Conservation (phyloP, 371 early-diverging fungal species). For the Apophysomyces variabilis region DNA sequence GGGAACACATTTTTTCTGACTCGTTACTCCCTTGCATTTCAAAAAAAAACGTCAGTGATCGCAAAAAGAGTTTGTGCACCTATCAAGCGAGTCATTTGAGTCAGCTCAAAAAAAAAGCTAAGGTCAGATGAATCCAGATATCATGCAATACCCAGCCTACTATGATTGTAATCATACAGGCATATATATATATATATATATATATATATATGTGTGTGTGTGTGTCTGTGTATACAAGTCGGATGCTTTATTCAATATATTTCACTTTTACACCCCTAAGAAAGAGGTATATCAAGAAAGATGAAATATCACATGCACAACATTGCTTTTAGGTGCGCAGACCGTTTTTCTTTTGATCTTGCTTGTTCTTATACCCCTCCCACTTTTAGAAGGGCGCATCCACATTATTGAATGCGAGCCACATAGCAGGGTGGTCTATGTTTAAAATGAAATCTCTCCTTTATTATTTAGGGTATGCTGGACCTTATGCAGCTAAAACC, state of each 20-base stretch:
- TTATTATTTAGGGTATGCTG: neutral
- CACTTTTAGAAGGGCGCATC: neutral
- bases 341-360: neutral
- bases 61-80: neutral
- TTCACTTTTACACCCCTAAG: neutral
- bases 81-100: neutral
- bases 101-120: neutral
- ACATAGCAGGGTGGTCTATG: neutral
- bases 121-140: neutral
- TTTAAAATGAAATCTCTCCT: conserved; percentile 7
- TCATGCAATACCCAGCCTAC: too few relatives aligned
- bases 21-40: conserved; percentile 1
- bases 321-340: neutral
- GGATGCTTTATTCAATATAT: neutral
- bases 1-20: neutral
- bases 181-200: too few relatives aligned
- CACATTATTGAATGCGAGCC: neutral
- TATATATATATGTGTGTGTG: too few relatives aligned
- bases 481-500: neutral
- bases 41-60: conserved; percentile 4
- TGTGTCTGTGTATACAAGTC: neutral
- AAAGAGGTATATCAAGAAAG: neutral
- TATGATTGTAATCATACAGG: too few relatives aligned
- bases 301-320: neutral
- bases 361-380: neutral